Evolutionary conservation across 1,284 basidiomycete species (phyloP), one percentile per base, ranked within the genome.

Genomic region (Papiliotrema laurentii): DNA sequence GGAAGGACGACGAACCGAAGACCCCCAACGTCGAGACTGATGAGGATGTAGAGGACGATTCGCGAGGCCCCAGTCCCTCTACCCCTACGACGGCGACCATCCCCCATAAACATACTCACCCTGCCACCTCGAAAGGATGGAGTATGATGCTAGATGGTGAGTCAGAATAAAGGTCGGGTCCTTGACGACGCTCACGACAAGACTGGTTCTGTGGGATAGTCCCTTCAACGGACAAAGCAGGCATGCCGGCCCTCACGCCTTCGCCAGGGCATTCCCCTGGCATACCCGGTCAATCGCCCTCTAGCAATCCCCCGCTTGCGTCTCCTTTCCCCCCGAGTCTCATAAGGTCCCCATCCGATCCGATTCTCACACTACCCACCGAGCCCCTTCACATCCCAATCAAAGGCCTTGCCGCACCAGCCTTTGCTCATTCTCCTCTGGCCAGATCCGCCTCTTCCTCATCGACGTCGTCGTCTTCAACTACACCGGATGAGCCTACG

Each of bases 101-200:
- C 49, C 56, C 31, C 48, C 54, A 24, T 43, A 52, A 19, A 35
- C 46, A 35, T 47, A 47, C 11, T 33, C 49, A 35, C 27, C 51
- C 18, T 5, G 38, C 27, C 11, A 45, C 36, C 0, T 40, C 49
- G 2, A 68, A 65, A 51, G 69, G 69, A 2, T 72, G 69, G 69
- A 69, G 66, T 39, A 61, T 56, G 25, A 69, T 72, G 65, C 57
- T 71, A 1, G 69, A 71, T 54, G 69, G 68, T 69, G 49, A 54
- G 66, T 54, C n/a, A 9, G 7, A 4, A 6, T 9, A 7, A 42
- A n/a, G n/a, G n/a, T 9, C 25, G 9, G n/a, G 16, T 4, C 5
- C 35, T 37, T 28, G 24, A 41, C 18, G n/a, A n/a, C 36, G 21
- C n/a, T 31, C 7, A 39, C 21, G 31, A 10, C 41, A n/a, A 69